Base-by-base conservation (phyloP, 2,329 filamentous ascomycete species). In the Pezicula neosporulosa region DNA sequence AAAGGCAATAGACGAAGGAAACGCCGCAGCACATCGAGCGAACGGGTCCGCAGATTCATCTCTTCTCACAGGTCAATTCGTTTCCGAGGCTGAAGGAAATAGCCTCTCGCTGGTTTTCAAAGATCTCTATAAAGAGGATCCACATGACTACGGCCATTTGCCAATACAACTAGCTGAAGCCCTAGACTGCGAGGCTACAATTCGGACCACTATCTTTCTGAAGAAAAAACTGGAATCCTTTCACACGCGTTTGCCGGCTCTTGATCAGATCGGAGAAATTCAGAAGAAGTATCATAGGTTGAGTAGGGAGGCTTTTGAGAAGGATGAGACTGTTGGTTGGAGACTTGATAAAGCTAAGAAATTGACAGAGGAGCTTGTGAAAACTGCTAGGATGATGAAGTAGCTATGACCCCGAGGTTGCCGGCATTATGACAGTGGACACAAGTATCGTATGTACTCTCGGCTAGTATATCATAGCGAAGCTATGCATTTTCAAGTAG, bases 21-120 rank as follows among this genome's bases (percentile, higher is more conserved):
- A 56, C 9, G 12, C 19, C 12, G 53, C 51, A 10, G 51, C 48
- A 2, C 53, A 56, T 4, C 15, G 8, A 6, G 48, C 12, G 2
- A 44, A 51, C 16, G 41, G 16, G 0, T n/a, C 13, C 9, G 48
- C 45, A 0, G 51, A 51, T 35, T 3, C 36, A 6, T 42, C 50
- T 10, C 8, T 51, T 3, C 50, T 53, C 9, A 43, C 35, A 6
- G 28, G 24, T 1, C 19, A 18, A 1, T 35, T 48, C 4, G 10
- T 54, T 1, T 36, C 49, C 1, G 36, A 38, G 2, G 24, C 19
- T 10, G 42, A 44, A 15, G 13, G 3, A n/a, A 21, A 15, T 9
- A n/a, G 15, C 5, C 21, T 44, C 18, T 12, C 42, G 10, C n/a
- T 4, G 30, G 16, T 45, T 19, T 19, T 21, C 47, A 33, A 19